Base-by-base conservation (phyloP, 352 stramenopile genomes). In the Globisporangium spiculum region DNA sequence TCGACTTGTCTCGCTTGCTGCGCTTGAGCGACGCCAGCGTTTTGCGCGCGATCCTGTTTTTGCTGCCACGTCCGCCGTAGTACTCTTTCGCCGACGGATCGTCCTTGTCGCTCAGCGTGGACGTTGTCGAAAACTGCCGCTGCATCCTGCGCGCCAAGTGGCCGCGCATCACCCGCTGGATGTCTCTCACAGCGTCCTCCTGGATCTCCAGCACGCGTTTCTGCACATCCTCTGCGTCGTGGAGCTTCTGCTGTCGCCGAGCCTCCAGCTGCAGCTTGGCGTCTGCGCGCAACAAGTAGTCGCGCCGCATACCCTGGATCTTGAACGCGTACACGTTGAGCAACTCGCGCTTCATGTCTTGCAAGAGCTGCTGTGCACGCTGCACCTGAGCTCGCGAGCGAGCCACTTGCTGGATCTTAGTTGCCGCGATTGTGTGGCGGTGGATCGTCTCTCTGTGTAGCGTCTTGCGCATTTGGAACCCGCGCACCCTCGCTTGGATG, bases 381-480 rank as follows among this genome's bases (percentile, higher is more conserved):
- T 73, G 75, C 24, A 89, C 70, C 52, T 79, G 60, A 4, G 73
- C 74, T 18, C 63, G 74, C 16, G 79, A 72, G 36, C 81, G 79
- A 63, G 72, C 79, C 12, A 65, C 68, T 57, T 83, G 73, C 63
- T 91, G 83, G 67, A 91, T 91, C 8, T 60, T 71, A 9, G 71
- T 58, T 3, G 79, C 83, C 0, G 83, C 83, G 32, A 71, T 53
- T 5, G 78, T 87, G 64, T 81, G 58, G 0, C 66, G 71, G 20
- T 44, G 57, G 9, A 74, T 55, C 8, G 68, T 68, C 54, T 81
- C 59, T 9, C 66, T 32, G 0, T 54, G 54, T 3, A 88, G 26
- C 5, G 26, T 30, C 36, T 12, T 36, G 4, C 83, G 74, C 16
- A 65, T 66, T 8, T 83, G 30, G 32, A 74, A 77, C 14, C 83